Evolutionary conservation across 495 filamentous ascomycete species (phyloP).

Genomic region (Neurospora pannonica): DNA sequence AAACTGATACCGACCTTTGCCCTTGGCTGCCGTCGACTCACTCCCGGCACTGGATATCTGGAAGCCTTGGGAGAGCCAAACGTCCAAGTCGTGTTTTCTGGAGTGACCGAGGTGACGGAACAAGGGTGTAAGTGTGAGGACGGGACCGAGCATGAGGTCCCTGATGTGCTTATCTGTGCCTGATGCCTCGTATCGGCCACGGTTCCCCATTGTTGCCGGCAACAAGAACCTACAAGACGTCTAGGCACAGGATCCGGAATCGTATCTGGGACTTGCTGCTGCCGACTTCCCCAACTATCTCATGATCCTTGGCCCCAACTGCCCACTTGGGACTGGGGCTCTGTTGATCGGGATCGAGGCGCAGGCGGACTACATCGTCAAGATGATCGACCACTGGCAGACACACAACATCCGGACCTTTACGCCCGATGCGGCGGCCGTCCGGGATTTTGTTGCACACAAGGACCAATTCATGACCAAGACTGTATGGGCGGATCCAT

Average conservation of each 20-base stretch:
- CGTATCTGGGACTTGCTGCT: constrained; percentile 46
- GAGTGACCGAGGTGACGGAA: constrained; percentile 38
- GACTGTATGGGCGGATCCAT: constrained; percentile 37
- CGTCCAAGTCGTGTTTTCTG: constrained; percentile 20
- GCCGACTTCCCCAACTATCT: constrained; percentile 51
- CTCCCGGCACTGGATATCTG: constrained; percentile 52
- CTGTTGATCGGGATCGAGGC: constrained; percentile 16
- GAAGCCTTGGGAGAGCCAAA: constrained; percentile 48
- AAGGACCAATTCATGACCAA: constrained; percentile 33
- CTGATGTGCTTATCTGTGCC: constrained; percentile 47
- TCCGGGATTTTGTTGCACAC: constrained; percentile 35
- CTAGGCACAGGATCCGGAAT: constrained; percentile 38
- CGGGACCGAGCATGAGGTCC: background rate
- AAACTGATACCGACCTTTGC: constrained; percentile 46
- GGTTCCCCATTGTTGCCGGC: constrained; percentile 43
- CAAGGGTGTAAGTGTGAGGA: constrained; percentile 31
- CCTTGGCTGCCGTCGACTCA: constrained; percentile 51
- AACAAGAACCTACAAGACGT: constrained; percentile 35
- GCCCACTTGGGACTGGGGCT: constrained; percentile 18
- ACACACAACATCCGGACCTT: constrained; percentile 40
- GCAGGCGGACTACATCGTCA: constrained; percentile 26
- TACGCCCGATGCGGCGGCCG: constrained; percentile 27
- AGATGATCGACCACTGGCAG: constrained; percentile 35
- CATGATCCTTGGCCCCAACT: constrained; percentile 27
- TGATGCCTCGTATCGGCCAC: constrained; percentile 41